Base-by-base conservation (phyloP, 148 eudicot species). In the Fagopyrum homotropicum region DNA sequence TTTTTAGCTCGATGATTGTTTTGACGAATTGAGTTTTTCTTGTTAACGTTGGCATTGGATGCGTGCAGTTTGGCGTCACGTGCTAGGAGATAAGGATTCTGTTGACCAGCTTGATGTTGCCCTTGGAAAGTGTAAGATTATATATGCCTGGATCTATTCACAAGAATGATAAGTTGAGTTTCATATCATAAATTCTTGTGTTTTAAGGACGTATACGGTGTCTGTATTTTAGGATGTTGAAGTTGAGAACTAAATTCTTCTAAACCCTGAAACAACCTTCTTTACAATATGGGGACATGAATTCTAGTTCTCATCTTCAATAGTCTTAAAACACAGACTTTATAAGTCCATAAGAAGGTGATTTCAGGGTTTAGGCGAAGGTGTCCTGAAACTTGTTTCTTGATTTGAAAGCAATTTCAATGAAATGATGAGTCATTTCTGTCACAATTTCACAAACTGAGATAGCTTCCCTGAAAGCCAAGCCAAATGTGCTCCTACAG, bases 31-130 rank as follows among this genome's bases (percentile, higher is more conserved):
- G 9, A 56, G 72, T 2, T 35, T 72, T 72, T 47, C n/a, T 30
- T 72, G 66, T 30, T 74, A 5, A 55, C 44, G 29, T 55, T 43
- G 46, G 40, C 29, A 73, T 73, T 56, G 63, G 52, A 17, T 75
- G 56, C 22, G 44, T 84, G 87, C 80, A 95, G 99, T 92, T 86
- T 96, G 99, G 99, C 83, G 99, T 77, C 98, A 96, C 81, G 89
- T 91, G 83, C 87, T 96, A 76, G 99, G 89, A 49, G 85, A 88
- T 9, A 81, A 81, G 8, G 99, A 96, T 71, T 81, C 79, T 45
- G 78, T 95, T 74, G 97, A 96, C 76, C 85, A 83, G 78, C 78
- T 92, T 44, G 90, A 86, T 79, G 79, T 92, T 48, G 90, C 98
- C 5, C 91, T 96, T 68, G 98, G 98, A 40, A 96, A 92, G 84